Evolutionary conservation across 768 basidiomycete species (phyloP), one percentile per base, ranked within the genome.

Genomic region (Lentinula guzmanii): DNA sequence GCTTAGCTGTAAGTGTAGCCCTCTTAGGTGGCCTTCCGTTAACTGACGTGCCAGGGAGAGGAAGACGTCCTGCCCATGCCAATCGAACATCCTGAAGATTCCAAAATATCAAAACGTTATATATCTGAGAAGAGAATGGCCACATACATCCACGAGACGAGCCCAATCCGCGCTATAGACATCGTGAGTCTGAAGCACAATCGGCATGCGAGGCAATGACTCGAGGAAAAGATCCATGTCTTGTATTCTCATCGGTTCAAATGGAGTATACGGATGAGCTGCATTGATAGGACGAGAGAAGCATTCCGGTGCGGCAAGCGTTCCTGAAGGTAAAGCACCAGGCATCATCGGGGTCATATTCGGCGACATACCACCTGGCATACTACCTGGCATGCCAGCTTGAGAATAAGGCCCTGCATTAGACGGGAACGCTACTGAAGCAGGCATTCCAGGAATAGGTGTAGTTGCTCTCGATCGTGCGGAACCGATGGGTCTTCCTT

Each of bases 111-210:
- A 28, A 34, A 24, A 7, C 13, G 5, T 13, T 15, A 51, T 31
- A 53, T 34, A 50, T 33, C 31, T 41, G 39, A 54, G 57, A 31
- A 42, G 13, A 4, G 11, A 54, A 4, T 10, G 37, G 18, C 15
- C 18, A 77, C 82, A 11, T 67, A 90, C 91, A 75, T 85, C 83
- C 79, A 89, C 88, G 66, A 90, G 82, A 56, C 91, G 78, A 63
- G 80, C 83, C 91, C 91, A 94, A 67, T 94, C 91, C 59, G 87
- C 85, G 63, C 82, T 79, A 63, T 84, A 84, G 9, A 92, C 85
- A 67, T 94, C 91, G 67, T 93, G 91, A 18, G 89, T 79, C 39
- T 83, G 78, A 24, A 93, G 81, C 10, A 88, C 83, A 5, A 78
- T 64, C 6, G 91, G 91, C 85, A 93, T 87, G 66, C 84, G 81